Base-by-base conservation (phyloP, 2,329 filamentous ascomycete species). In the Endothia cerciana region DNA sequence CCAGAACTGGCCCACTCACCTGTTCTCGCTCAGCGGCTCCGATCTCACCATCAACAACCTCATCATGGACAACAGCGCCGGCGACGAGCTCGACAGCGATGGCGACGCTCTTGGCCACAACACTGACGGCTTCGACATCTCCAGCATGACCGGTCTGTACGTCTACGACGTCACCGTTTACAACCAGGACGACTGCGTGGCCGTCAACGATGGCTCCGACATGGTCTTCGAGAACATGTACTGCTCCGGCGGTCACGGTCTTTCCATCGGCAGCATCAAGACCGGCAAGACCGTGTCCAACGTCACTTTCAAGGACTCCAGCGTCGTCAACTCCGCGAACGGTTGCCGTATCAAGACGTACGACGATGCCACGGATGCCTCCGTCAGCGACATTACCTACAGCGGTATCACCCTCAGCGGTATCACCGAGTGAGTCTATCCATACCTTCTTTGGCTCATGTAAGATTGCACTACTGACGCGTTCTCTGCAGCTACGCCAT, bases 181-280 rank as follows among this genome's bases (percentile, higher is more conserved):
- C 73, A 88, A 88, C 77, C 86, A 88, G 75, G 86, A 88, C 65
- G 85, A 88, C 71, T 88, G 85, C 69, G 77, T 88, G 11, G 85
- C 85, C 25, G 72, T 85, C 69, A 88, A 87, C 77, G 85, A 83
- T 2, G 82, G 82, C 3, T 78, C 75, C 36, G 76, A 82, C 72
- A 83, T 84, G 67, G 78, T 77, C 59, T 83, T 83, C 73, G 79
- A 75, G 25, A 76, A 74, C 51, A 78, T 80, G 11, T 73, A 75
- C 71, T 84, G 82, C 76, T 78, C 74, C 41, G 79, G 79, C 38
- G 79, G 79, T 10, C 79, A 81, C 65, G 79, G 79, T 43, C 72
- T 81, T 4, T 79, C 77, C 30, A 81, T 79, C 49, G 79, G 79
- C 53, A 78, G 75, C 25, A 78, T 81, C 10, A 83, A 79, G 55